Conservation (phyloP, 139 green algal genomes). For the Auxenochlorella pyrenoidosa region DNA sequence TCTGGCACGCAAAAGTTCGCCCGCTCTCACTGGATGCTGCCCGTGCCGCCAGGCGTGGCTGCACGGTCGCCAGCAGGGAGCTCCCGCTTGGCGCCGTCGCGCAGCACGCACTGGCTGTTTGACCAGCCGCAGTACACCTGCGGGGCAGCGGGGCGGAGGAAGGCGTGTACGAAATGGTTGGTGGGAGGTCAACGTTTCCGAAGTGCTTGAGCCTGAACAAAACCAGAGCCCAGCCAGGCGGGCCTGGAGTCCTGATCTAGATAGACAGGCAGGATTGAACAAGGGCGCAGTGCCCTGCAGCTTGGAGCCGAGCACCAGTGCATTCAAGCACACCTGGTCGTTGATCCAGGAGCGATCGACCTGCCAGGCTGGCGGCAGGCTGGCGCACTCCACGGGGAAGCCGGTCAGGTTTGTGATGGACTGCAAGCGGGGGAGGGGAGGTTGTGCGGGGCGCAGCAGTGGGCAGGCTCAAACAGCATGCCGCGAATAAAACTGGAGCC, state of each 20-base stretch:
- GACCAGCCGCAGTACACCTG: constrained; percentile 65
- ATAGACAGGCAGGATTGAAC: no score
- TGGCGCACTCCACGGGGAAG: constrained; percentile 56
- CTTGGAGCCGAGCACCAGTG: no score
- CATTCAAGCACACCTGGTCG: background rate
- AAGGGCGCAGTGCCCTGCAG: no score
- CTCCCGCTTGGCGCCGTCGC: background rate
- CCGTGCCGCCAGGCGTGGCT: background rate
- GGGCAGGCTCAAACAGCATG: no score
- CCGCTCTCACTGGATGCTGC: constrained; percentile 24
- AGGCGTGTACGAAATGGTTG: no score
- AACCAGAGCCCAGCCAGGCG: no score
- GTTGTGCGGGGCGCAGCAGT: no score
- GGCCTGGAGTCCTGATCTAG: no score
- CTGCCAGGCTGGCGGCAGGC: constrained; percentile 36
- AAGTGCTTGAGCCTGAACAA: no score
- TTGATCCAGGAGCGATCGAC: background rate
- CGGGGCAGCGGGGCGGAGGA: background rate
- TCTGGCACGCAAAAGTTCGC: no score
- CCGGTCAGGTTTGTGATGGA: constrained; percentile 56
- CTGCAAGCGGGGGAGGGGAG: background rate
- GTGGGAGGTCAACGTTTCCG: no score
- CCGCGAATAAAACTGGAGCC: no score
- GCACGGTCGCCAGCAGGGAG: background rate
- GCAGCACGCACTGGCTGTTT: constrained; percentile 36